These are phyloP conservation scores for Crithidia fasciculata DNA, from an alignment of 208 protist species.

Conservation along the genomic window DNA sequence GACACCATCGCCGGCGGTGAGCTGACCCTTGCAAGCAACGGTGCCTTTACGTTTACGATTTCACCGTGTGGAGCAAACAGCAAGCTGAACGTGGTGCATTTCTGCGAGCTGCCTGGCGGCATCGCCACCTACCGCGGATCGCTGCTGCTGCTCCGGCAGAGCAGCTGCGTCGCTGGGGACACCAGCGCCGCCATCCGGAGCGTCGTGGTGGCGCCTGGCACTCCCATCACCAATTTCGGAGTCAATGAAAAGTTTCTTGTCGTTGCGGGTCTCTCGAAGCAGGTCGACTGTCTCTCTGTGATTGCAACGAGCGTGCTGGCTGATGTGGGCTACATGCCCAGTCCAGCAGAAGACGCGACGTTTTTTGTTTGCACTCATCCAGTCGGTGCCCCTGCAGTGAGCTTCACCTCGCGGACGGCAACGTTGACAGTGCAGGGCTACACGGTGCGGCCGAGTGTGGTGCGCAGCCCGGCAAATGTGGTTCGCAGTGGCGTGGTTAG, in stretches of 20 bases:
- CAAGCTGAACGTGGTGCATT: conserved; percentile 10
- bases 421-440: conserved; percentile 51
- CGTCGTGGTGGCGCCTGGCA: conserved; percentile 33
- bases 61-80: conserved; percentile 15
- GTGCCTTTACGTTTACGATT: conserved; percentile 5
- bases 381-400: conserved; percentile 15
- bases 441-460: conserved; percentile 22
- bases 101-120: conserved; percentile 24
- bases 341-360: conserved; percentile 25
- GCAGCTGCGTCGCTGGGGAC: conserved; percentile 3
- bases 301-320: conserved; percentile 5
- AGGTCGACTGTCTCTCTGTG: conserved; percentile 21
- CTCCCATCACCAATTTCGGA: conserved; percentile 43
- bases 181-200: conserved; percentile 34
- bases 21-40: not conserved
- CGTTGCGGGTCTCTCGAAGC: conserved; percentile 28
- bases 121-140: conserved; percentile 26
- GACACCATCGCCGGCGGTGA: not conserved
- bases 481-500: conserved; percentile 12
- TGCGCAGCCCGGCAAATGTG: conserved; percentile 38
- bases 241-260: conserved; percentile 36
- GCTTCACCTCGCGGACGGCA: conserved; percentile 45
- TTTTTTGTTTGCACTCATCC: conserved; percentile 58
- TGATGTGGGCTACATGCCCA: conserved; percentile 37
- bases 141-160: conserved; percentile 27